A percentile compares a stretch with the other conserved stretches of the same genome.
phyloP scores from a whole-genome alignment of 108 stramenopile species.

The Discostella stelligeroides region DNA sequence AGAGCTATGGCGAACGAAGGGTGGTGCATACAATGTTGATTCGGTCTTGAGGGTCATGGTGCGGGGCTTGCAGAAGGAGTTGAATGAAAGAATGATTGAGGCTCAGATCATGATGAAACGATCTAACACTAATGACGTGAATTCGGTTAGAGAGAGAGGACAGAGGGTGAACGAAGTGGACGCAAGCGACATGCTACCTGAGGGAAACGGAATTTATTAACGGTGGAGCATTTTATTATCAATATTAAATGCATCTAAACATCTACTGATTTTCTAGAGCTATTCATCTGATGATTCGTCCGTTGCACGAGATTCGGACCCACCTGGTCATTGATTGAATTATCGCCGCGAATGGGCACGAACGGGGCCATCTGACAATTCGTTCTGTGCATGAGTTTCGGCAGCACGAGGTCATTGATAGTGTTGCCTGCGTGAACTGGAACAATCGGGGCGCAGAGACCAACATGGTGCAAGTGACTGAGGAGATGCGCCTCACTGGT shows the following conservation, averaged over 20 bases:
- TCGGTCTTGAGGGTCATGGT: slow-evolving; percentile 78
- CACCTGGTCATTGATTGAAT: no score
- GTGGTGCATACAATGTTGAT: slow-evolving; percentile 85
- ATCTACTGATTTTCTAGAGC: not conserved
- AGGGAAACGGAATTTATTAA: no score
- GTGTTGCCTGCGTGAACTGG: slow-evolving; percentile 30
- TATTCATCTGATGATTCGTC: no score
- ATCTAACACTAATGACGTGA: no score
- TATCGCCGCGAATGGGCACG: no score
- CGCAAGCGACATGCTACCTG: no score
- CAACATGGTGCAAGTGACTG: slow-evolving; percentile 26
- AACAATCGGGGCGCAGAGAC: slow-evolving; percentile 28
- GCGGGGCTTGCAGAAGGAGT: slow-evolving; percentile 72
- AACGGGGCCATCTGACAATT: not conserved
- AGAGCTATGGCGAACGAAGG: slow-evolving; percentile 68
- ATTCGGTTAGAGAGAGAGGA: no score
- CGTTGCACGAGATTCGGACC: no score
- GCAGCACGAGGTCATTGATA: not conserved
- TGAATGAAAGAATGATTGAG: slow-evolving; percentile 57
- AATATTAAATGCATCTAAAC: not conserved
- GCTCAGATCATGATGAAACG: slow-evolving; percentile 63
- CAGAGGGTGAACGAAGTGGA: no score
- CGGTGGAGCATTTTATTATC: no score
- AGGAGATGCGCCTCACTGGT: slow-evolving; percentile 27
- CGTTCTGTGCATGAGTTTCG: not conserved